Percentiles rank a stretch among this genome's conserved stretches.
Evolutionary conservation across 2,329 filamentous ascomycete genomes (phyloP).

Genomic region (Ustulina deusta): DNA sequence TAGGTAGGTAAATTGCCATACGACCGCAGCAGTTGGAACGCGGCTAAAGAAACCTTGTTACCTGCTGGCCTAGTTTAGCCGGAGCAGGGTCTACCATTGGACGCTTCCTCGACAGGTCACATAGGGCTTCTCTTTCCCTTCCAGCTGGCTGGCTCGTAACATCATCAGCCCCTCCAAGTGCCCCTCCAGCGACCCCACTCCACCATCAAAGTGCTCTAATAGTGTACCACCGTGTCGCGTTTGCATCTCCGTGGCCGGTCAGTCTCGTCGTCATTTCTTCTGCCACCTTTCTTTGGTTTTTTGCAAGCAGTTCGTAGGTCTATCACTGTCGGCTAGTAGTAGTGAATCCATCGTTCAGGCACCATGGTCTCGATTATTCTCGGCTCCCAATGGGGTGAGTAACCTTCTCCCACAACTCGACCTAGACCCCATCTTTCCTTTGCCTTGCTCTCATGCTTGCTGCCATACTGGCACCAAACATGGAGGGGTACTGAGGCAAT

Average conservation of each 20-base stretch:
- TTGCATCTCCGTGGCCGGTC: slow-evolving; percentile 29
- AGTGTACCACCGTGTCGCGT: slow-evolving; percentile 17
- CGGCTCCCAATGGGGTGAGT: slow-evolving; percentile 39
- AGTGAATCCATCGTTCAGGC: slow-evolving; percentile 8
- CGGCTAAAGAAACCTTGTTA: background rate
- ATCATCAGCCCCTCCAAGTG: slow-evolving; percentile 18
- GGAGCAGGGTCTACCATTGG: slow-evolving; percentile 15
- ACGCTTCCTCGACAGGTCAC: background rate
- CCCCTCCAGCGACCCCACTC: slow-evolving; percentile 19
- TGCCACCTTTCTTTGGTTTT: slow-evolving; percentile 25
- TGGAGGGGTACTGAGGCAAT: slow-evolving; percentile 14
- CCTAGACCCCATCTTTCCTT: background rate
- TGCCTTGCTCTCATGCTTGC: slow-evolving; percentile 4
- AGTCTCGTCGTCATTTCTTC: slow-evolving; percentile 24
- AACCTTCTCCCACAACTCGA: background rate
- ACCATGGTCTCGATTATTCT: slow-evolving; percentile 34
- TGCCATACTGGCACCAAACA: background rate
- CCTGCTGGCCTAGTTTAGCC: slow-evolving; percentile 19
- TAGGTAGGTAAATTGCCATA: background rate
- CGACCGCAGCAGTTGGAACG: background rate
- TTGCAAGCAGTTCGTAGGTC: slow-evolving; percentile 1
- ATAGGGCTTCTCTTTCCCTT: slow-evolving; percentile 1
- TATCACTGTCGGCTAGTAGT: background rate
- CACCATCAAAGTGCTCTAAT: slow-evolving; percentile 9
- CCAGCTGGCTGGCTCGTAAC: slow-evolving; percentile 13